These are phyloP conservation scores for Kwoniella shandongensis DNA, from an alignment of 768 basidiomycete genomes.

Conservation along the genomic window DNA sequence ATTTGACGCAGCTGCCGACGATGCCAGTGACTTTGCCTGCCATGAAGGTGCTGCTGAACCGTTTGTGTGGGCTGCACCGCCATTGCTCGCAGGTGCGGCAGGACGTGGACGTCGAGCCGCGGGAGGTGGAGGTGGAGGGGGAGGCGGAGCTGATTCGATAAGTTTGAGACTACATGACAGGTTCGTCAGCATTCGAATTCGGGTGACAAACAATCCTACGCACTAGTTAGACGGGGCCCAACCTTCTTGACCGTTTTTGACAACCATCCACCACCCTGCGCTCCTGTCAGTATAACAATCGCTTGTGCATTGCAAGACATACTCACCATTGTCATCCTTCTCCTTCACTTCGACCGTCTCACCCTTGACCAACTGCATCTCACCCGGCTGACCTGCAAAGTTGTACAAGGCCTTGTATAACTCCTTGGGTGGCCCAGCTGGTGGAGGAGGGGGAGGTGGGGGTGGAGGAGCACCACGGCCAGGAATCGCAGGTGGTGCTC, in stretches of 20 bases:
- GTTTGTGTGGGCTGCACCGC: constrained; percentile 17
- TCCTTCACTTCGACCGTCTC: constrained; percentile 87
- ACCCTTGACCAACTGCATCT: constrained; percentile 84
- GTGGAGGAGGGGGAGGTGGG: constrained; percentile 61
- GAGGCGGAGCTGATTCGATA: constrained; percentile 64
- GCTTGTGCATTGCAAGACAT: too few species aligned
- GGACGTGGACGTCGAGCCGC: constrained; percentile 54
- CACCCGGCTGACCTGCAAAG: constrained; percentile 88
- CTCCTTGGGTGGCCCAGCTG: constrained; percentile 66
- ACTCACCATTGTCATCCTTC: constrained; percentile 76
- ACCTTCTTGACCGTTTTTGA: constrained; percentile 75
- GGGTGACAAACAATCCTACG: constrained; percentile 6
- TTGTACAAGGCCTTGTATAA: constrained; percentile 84
- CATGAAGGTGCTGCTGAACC: constrained; percentile 14
- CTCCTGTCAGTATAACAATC: constrained; percentile 4
- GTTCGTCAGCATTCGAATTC: not conserved
- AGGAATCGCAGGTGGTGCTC: constrained; percentile 52
- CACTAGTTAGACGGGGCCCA: constrained; percentile 78
- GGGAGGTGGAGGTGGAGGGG: constrained; percentile 72
- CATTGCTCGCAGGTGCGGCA: constrained; percentile 56
- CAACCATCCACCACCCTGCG: constrained; percentile 92
- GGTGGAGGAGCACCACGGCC: constrained; percentile 55
- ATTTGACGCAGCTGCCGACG: constrained; percentile 4
- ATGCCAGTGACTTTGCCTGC: constrained; percentile 9
- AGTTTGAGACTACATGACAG: constrained; percentile 62